Percentiles rank a stretch among this genome's conserved stretches.
Evolutionary conservation across 768 basidiomycete genomes (phyloP).

Genomic region (Pilatotrama ljubarskyi): DNA sequence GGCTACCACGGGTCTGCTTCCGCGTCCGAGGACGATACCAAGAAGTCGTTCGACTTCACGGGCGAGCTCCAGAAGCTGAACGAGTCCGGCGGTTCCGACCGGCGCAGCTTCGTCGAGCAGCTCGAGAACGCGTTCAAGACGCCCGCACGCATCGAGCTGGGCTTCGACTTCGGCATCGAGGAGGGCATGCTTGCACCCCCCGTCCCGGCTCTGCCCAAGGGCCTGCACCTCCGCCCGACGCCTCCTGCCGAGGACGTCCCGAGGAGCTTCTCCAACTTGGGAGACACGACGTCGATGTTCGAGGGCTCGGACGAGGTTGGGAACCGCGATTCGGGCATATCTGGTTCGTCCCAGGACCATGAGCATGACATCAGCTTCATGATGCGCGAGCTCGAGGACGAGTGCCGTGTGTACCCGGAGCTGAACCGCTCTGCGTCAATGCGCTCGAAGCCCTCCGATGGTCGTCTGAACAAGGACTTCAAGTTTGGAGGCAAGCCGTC

Average conservation of each 20-base stretch:
- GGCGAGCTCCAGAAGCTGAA: slow-evolving; percentile 71
- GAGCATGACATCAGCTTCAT: slow-evolving; percentile 25
- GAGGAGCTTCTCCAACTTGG: slow-evolving; percentile 22
- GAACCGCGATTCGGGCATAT: slow-evolving; percentile 18
- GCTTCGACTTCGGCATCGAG: slow-evolving; percentile 45
- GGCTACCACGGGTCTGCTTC: slow-evolving; percentile 44
- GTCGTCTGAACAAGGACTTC: slow-evolving; percentile 70
- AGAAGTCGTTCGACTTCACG: slow-evolving; percentile 83
- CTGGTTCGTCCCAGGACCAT: slow-evolving; percentile 13
- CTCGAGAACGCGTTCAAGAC: slow-evolving; percentile 79
- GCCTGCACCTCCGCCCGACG: slow-evolving; percentile 16
- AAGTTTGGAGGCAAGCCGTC: slow-evolving; percentile 62
- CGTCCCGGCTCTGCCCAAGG: slow-evolving; percentile 38
- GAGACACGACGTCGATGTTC: slow-evolving; percentile 15
- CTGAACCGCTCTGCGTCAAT: slow-evolving; percentile 33
- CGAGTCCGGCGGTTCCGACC: slow-evolving; percentile 66
- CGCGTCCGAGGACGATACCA: slow-evolving; percentile 67
- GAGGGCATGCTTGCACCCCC: slow-evolving; percentile 53
- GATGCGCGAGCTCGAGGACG: slow-evolving; percentile 33
- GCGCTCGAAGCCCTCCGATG: slow-evolving; percentile 54
- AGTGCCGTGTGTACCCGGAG: slow-evolving; percentile 35
- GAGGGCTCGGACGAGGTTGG: slow-evolving; percentile 11
- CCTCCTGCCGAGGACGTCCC: slow-evolving; percentile 27
- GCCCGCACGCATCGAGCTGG: slow-evolving; percentile 66
- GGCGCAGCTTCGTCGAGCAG: slow-evolving; percentile 77